Evolutionary conservation across 2,329 filamentous ascomycete species (phyloP).

Genomic region (Cordyceps fumosorosea): DNA sequence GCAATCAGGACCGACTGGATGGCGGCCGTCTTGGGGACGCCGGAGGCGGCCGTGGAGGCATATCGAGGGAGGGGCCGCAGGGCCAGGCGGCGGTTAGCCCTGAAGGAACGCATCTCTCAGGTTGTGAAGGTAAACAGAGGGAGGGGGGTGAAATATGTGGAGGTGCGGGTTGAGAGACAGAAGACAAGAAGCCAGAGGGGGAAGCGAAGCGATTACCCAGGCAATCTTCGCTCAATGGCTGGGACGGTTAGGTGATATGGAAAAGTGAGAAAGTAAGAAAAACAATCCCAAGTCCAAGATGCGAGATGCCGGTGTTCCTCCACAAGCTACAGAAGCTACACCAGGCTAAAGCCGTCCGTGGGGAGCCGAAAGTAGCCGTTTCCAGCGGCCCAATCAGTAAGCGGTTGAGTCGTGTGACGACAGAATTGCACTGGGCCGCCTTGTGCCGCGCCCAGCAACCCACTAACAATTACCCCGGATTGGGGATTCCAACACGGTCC

Average conservation of each 20-base stretch:
- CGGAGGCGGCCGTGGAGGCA: constrained; percentile 27
- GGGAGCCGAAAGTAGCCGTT: constrained; percentile 28
- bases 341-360: constrained; percentile 19
- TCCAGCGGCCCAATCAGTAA: not conserved
- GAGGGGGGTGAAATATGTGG: not conserved
- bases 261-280: constrained; percentile 7
- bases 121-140: not conserved
- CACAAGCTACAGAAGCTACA: not conserved
- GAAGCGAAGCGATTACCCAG: not conserved
- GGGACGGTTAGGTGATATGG: constrained; percentile 4
- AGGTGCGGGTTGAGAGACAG: not conserved
- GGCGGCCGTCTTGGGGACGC: constrained; percentile 35
- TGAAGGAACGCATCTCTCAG: constrained; percentile 48
- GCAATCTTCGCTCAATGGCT: constrained; percentile 3
- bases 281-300: not conserved
- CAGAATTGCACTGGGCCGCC: not conserved
- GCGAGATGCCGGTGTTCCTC: not conserved
- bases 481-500: not conserved
- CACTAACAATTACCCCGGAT: constrained; percentile 7
- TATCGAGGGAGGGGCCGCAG: constrained; percentile 37
- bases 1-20: constrained; percentile 85
- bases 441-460: constrained; percentile 4
- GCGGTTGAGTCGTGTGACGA: not conserved
- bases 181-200: not conserved
- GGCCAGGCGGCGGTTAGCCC: constrained; percentile 43